Conservation (phyloP, 2,329 filamentous ascomycete genomes). For the Chaetoscypha palmicola region DNA sequence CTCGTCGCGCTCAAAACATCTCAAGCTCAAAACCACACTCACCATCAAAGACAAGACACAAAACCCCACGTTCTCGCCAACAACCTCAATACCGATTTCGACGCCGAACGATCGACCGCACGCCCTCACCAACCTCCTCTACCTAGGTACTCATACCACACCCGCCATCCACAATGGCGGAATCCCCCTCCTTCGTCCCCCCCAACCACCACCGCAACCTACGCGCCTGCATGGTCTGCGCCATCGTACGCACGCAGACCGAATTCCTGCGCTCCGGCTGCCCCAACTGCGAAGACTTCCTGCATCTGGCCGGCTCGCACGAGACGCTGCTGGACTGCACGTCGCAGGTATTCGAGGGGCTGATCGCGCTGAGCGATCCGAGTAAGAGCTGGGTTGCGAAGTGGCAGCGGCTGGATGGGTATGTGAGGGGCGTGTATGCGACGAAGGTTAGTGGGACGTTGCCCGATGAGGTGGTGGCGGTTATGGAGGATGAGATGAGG, state of each 20-base stretch:
- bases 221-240: slow-evolving; percentile 98
- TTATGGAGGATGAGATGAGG: slow-evolving; percentile 56
- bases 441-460: slow-evolving; percentile 85
- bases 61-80: no score
- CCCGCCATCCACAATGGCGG: slow-evolving; percentile 28
- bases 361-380: slow-evolving; percentile 82
- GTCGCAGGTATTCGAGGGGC: slow-evolving; percentile 88
- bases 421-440: slow-evolving; percentile 85
- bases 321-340: slow-evolving; percentile 90
- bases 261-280: slow-evolving; percentile 84
- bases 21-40: neutral
- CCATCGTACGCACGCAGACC: slow-evolving; percentile 76
- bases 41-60: no score
- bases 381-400: slow-evolving; percentile 86
- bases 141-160: neutral
- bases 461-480: slow-evolving; percentile 55
- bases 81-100: no score
- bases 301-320: slow-evolving; percentile 69
- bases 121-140: neutral
- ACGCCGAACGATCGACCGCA: no score
- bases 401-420: slow-evolving; percentile 87
- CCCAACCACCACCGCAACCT: slow-evolving; percentile 74
- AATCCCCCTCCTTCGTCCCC: slow-evolving; percentile 55
- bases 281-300: slow-evolving; percentile 92
- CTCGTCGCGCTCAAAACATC: neutral